phyloP scores from a whole-genome alignment of 2,329 filamentous ascomycete genomes.

The Aspergillus floridensis region DNA sequence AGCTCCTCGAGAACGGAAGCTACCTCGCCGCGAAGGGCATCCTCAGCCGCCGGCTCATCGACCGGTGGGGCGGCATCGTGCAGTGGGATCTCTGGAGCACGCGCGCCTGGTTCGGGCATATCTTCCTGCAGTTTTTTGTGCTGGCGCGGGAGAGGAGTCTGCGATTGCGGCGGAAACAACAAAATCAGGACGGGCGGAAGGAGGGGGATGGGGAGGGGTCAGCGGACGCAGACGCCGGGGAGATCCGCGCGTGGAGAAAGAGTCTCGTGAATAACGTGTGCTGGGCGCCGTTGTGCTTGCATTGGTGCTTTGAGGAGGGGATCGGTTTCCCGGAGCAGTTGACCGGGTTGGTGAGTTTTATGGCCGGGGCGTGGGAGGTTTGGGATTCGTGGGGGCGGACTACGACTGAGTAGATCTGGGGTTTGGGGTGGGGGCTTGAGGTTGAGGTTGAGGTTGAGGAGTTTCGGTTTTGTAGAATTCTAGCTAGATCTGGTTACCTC shows the following conservation, averaged over 20 bases:
- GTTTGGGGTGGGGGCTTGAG: background rate
- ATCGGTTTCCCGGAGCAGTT: constrained; percentile 56
- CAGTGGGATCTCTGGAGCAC: constrained; percentile 69
- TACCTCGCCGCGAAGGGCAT: constrained; percentile 74
- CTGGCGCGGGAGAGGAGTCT: constrained; percentile 51
- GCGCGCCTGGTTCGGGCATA: constrained; percentile 76
- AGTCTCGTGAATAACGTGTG: constrained; percentile 64
- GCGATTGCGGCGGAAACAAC: constrained; percentile 30
- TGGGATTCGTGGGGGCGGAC: constrained; percentile 47
- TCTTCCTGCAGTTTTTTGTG: constrained; percentile 70
- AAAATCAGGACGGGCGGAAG: constrained; percentile 20
- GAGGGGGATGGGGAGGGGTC: too few relatives aligned
- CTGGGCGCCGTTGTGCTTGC: constrained; percentile 78
- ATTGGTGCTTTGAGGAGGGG: constrained; percentile 74
- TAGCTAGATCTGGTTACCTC: background rate
- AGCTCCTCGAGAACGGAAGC: constrained; percentile 78
- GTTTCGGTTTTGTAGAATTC: background rate
- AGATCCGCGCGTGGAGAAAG: constrained; percentile 60
- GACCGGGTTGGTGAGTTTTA: constrained; percentile 58
- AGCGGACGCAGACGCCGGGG: constrained; percentile 20
- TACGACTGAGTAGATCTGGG: constrained; percentile 15
- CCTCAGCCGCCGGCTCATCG: constrained; percentile 47
- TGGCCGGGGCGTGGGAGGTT: constrained; percentile 48
- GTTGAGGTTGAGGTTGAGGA: background rate
- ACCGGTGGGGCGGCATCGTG: constrained; percentile 52